Conservation (phyloP, 2,329 filamentous ascomycete species). For the Calonectria honghensis region DNA sequence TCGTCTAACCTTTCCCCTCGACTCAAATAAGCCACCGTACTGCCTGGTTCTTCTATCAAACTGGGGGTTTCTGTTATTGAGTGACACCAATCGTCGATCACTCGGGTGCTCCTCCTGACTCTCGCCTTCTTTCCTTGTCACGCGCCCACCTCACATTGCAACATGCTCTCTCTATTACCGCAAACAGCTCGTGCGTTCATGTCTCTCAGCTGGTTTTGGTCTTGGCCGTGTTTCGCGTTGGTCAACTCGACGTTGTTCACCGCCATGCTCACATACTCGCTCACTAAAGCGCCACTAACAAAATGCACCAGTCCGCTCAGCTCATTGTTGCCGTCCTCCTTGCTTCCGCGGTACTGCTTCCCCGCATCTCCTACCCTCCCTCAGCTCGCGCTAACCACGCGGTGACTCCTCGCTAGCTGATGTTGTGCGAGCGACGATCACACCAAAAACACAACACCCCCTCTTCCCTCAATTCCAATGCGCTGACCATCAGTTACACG, state of each 20-base stretch:
- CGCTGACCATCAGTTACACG: not conserved
- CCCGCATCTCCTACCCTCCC: constrained; percentile 4
- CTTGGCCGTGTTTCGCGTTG: not conserved
- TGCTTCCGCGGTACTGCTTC: not conserved
- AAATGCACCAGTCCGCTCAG: not conserved
- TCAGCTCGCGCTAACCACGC: not conserved
- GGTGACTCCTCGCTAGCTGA: constrained; percentile 1
- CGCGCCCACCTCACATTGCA: not conserved
- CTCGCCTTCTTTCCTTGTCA: not conserved
- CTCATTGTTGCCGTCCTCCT: not conserved
- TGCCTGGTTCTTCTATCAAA: not conserved
- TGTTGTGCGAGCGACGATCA: not conserved
- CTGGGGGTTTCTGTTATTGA: not conserved
- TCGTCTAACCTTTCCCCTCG: not conserved
- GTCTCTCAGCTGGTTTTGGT: not conserved
- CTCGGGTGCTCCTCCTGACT: not conserved
- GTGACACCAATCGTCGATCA: not conserved
- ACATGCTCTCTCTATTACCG: not conserved
- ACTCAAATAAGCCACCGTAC: not conserved
- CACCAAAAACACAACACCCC: not conserved
- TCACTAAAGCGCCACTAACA: not conserved
- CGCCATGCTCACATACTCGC: not conserved
- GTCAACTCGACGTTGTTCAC: not conserved
- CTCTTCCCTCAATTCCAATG: not conserved
- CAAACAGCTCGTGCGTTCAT: not conserved